Percentiles rank a stretch among this genome's conserved stretches.
Conservation (phyloP, 768 basidiomycete species). For the Rhodotorula paludigena region DNA sequence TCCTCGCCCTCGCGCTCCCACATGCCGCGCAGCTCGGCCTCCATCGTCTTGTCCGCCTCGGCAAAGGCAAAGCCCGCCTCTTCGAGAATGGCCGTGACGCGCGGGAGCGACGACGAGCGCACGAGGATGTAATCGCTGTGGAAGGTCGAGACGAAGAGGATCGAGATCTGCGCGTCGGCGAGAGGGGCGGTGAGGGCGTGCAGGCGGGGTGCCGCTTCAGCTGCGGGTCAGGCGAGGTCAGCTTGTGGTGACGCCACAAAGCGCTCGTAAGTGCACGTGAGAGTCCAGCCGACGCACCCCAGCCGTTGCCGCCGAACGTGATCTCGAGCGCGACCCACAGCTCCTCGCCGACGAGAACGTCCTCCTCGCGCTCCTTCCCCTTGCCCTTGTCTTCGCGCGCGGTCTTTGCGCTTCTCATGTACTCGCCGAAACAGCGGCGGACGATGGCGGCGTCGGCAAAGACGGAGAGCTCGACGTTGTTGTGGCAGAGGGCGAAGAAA, state of each 20-base stretch:
- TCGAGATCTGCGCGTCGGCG: constrained; percentile 70
- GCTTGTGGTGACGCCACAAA: constrained; percentile 49
- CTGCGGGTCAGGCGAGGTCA: background rate
- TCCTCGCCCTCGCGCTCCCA: background rate
- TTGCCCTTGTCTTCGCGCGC: background rate
- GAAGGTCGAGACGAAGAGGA: constrained; percentile 76
- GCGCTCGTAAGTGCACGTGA: constrained; percentile 22
- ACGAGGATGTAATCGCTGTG: constrained; percentile 78
- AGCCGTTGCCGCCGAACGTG: constrained; percentile 67
- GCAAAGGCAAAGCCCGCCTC: constrained; percentile 56
- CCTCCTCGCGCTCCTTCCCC: background rate
- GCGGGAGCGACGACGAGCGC: constrained; percentile 53
- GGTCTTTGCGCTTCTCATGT: constrained; percentile 42
- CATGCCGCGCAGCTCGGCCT: background rate
- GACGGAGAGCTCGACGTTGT: constrained; percentile 64
- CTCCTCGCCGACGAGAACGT: constrained; percentile 54
- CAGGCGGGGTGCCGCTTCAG: constrained; percentile 63
- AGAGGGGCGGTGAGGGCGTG: constrained; percentile 71
- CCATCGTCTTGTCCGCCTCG: constrained; percentile 2
- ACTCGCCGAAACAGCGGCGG: constrained; percentile 62
- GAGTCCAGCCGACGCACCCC: constrained; percentile 61
- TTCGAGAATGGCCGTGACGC: constrained; percentile 59
- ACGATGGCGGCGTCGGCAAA: constrained; percentile 37
- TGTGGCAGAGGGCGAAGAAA: constrained; percentile 45
- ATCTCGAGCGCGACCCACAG: constrained; percentile 75